Conservation (phyloP, 352 stramenopile species). For the Pythium scleroteichum region DNA sequence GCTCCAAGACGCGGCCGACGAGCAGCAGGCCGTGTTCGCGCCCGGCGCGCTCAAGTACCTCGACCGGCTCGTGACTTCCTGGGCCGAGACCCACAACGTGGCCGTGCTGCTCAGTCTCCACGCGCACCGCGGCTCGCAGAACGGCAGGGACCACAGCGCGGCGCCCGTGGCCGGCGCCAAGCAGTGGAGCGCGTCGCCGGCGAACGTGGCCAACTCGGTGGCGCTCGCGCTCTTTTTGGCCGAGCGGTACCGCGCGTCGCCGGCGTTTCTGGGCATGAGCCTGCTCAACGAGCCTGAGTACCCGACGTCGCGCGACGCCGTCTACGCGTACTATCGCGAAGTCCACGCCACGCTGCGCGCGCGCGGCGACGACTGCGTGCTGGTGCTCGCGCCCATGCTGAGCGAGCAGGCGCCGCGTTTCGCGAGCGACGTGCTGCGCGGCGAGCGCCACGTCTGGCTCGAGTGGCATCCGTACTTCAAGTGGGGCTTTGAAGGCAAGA, state of each 20-base stretch:
- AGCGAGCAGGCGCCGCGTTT: slow-evolving; percentile 23
- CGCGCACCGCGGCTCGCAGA: slow-evolving; percentile 52
- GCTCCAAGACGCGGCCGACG: neutral
- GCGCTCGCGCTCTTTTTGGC: slow-evolving; percentile 32
- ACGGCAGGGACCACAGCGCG: slow-evolving; percentile 56
- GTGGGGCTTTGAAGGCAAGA: slow-evolving; percentile 35
- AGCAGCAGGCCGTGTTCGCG: slow-evolving; percentile 25
- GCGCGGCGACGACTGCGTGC: slow-evolving; percentile 30
- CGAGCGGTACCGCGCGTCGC: slow-evolving; percentile 22
- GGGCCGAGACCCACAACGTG: slow-evolving; percentile 47
- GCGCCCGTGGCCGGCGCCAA: slow-evolving; percentile 13
- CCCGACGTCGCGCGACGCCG: slow-evolving; percentile 16
- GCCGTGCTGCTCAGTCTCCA: slow-evolving; percentile 69
- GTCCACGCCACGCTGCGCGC: slow-evolving; percentile 28
- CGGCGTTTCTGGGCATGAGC: slow-evolving; percentile 36
- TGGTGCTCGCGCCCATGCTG: slow-evolving; percentile 28
- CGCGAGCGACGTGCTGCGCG: slow-evolving; percentile 20
- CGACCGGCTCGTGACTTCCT: slow-evolving; percentile 55
- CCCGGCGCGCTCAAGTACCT: slow-evolving; percentile 33
- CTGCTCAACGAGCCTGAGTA: slow-evolving; percentile 37
- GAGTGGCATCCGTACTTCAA: slow-evolving; percentile 50
- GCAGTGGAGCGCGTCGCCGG: slow-evolving; percentile 28
- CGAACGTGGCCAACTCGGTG: slow-evolving; percentile 29
- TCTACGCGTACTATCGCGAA: slow-evolving; percentile 27
- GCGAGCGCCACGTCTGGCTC: slow-evolving; percentile 32